Evolutionary conservation across 805 yeast genomes (phyloP).

Genomic region (Suhomyces vadensis): DNA sequence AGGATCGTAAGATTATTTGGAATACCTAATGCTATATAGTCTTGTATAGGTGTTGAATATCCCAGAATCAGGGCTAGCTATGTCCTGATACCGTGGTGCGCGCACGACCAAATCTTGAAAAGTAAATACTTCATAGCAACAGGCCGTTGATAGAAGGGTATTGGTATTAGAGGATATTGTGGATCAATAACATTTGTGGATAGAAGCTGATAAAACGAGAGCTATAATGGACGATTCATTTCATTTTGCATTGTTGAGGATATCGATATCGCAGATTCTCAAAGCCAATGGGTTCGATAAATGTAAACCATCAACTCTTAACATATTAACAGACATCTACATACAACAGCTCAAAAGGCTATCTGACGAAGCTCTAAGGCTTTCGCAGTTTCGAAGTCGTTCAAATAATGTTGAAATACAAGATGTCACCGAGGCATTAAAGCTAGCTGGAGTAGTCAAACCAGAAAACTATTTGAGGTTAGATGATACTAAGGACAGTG

Average conservation of each 20-base stretch:
- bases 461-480: conserved; percentile 59
- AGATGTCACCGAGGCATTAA: conserved; percentile 73
- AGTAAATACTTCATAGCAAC: neutral
- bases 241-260: conserved; percentile 38
- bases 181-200: neutral
- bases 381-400: conserved; percentile 46
- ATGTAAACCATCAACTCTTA: conserved; percentile 69
- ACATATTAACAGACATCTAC: conserved; percentile 75
- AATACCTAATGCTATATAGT: too few species aligned
- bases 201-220: conserved; percentile 16
- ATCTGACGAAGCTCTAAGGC: conserved; percentile 47
- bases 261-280: conserved; percentile 55
- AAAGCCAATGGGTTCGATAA: conserved; percentile 84
- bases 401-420: conserved; percentile 50
- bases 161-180: neutral
- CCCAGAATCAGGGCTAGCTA: too few species aligned
- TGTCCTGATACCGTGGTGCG: too few species aligned
- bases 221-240: conserved; percentile 39
- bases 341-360: conserved; percentile 61
- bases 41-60: too few species aligned
- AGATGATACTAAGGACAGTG: conserved; percentile 22
- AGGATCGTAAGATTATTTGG: too few species aligned
- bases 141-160: neutral
- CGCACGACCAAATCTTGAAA: conserved; percentile 6
- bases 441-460: conserved; percentile 59